Percentiles rank a stretch among this genome's conserved stretches.
Conservation (phyloP, 2,329 filamentous ascomycete genomes). For the Penicillium sp. region DNA sequence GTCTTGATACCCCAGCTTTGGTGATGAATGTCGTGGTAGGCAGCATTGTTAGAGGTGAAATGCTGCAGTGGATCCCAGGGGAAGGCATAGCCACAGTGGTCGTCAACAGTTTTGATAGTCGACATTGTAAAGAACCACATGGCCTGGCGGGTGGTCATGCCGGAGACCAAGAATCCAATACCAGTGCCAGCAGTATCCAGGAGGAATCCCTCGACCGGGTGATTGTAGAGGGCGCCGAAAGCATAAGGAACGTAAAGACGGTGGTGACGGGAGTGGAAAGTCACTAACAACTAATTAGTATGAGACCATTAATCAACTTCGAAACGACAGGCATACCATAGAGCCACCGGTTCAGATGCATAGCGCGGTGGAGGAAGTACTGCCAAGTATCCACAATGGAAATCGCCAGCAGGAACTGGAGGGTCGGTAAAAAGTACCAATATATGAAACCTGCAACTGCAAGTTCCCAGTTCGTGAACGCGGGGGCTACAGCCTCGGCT, state of each 20-base stretch:
- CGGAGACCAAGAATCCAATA: slow-evolving; percentile 68
- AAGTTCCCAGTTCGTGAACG: slow-evolving; percentile 79
- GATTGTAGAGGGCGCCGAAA: slow-evolving; percentile 93
- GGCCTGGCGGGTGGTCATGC: slow-evolving; percentile 75
- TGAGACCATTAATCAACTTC: not conserved
- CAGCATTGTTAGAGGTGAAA: slow-evolving; percentile 87
- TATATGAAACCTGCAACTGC: slow-evolving; percentile 67
- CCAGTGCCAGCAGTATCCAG: slow-evolving; percentile 84
- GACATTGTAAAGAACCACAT: slow-evolving; percentile 83
- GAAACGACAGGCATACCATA: slow-evolving; percentile 59
- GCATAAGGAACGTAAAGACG: slow-evolving; percentile 95
- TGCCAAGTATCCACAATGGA: slow-evolving; percentile 89
- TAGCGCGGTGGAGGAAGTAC: slow-evolving; percentile 89
- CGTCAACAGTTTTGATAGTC: slow-evolving; percentile 92
- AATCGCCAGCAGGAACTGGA: slow-evolving; percentile 70
- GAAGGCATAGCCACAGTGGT: slow-evolving; percentile 93
- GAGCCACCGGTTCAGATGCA: slow-evolving; percentile 96
- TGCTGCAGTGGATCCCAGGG: slow-evolving; percentile 91
- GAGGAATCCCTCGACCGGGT: slow-evolving; percentile 85
- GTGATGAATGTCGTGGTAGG: slow-evolving; percentile 96
- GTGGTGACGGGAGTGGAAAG: slow-evolving; percentile 91
- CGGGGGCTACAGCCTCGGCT: slow-evolving; percentile 48
- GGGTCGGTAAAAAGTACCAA: slow-evolving; percentile 61
- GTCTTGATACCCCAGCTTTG: slow-evolving; percentile 96
- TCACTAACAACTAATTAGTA: slow-evolving; percentile 46